Conservation (phyloP, 129 eudicot species). For the Centella asiatica region DNA sequence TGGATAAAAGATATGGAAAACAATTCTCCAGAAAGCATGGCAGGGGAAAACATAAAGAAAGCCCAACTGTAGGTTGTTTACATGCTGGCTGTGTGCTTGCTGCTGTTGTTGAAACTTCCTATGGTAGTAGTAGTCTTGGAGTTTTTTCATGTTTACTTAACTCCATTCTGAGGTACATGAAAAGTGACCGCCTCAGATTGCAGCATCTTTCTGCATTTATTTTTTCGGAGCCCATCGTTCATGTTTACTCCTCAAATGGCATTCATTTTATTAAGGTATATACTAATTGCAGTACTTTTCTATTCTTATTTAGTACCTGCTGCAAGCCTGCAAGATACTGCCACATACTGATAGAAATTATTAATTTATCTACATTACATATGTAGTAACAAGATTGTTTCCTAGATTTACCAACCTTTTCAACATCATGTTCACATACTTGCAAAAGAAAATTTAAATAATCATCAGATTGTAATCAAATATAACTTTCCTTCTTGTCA, state of each 20-base stretch:
- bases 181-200: slow-evolving; percentile 20
- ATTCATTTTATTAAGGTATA: slow-evolving; percentile 43
- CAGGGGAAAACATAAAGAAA: slow-evolving; percentile 10
- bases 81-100: slow-evolving; percentile 14
- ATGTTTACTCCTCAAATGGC: slow-evolving; percentile 34
- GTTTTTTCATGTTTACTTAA: slow-evolving; percentile 30
- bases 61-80: background rate
- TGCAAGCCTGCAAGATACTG: background rate
- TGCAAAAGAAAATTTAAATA: background rate
- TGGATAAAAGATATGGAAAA: slow-evolving; percentile 30
- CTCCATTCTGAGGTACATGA: slow-evolving; percentile 41
- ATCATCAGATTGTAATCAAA: background rate
- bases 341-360: background rate
- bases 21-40: slow-evolving; percentile 31
- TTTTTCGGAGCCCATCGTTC: slow-evolving; percentile 23
- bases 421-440: background rate
- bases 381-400: background rate
- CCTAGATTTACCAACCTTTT: background rate
- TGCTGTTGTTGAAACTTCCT: background rate
- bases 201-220: slow-evolving; percentile 35
- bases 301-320: background rate
- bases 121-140: slow-evolving; percentile 5
- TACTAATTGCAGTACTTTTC: background rate
- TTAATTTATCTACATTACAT: background rate
- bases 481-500: slow-evolving; percentile 4